Evolutionary conservation across 2,329 filamentous ascomycete genomes (phyloP).

Genomic region (Escovopsis sp.): DNA sequence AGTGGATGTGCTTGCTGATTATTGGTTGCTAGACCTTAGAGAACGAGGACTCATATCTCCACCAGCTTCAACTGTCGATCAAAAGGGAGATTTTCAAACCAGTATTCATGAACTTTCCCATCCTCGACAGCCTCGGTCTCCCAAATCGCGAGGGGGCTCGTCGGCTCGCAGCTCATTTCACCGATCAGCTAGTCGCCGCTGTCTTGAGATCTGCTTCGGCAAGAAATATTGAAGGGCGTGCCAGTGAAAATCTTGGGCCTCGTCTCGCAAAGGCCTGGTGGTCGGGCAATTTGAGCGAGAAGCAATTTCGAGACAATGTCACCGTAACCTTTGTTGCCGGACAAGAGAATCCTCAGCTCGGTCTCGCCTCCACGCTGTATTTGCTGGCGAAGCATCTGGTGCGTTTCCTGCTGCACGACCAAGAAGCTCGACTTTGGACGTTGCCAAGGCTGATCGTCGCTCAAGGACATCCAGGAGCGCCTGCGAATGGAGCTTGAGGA

Average conservation of each 20-base stretch:
- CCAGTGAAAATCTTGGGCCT: slow-evolving; percentile 2
- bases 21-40: slow-evolving; percentile 9
- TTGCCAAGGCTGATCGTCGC: not conserved
- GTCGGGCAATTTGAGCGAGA: slow-evolving; percentile 15
- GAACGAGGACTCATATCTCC: slow-evolving; percentile 8
- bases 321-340: slow-evolving; percentile 25
- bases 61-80: slow-evolving; percentile 11
- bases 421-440: no score
- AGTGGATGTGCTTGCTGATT: not conserved
- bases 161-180: slow-evolving; percentile 12
- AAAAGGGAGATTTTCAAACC: slow-evolving; percentile 20
- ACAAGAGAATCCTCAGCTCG: slow-evolving; percentile 25
- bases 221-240: no score
- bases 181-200: slow-evolving; percentile 8
- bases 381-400: slow-evolving; percentile 19
- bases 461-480: slow-evolving; percentile 14
- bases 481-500: slow-evolving; percentile 17
- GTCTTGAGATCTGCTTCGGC: slow-evolving; percentile 1
- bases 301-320: slow-evolving; percentile 24
- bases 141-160: slow-evolving; percentile 13
- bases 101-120: slow-evolving; percentile 19
- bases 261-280: slow-evolving; percentile 10
- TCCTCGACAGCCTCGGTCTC: slow-evolving; percentile 14
- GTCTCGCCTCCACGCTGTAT: slow-evolving; percentile 21
- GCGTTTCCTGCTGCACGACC: not conserved